Conservation (phyloP, 768 basidiomycete species). For the Tulasnella sp. region DNA sequence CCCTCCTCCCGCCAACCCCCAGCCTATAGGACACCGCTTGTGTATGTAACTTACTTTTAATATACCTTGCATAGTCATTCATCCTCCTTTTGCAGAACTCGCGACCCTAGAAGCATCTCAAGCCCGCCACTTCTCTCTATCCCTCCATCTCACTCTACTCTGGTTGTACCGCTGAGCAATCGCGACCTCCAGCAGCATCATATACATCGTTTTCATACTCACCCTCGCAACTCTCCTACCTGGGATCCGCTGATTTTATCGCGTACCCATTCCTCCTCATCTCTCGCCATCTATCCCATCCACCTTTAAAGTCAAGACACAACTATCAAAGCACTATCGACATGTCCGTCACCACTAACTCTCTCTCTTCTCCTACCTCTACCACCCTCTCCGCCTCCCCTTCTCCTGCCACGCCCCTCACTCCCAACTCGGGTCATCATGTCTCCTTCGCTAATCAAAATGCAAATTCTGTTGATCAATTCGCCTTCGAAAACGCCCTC, state of each 20-base stretch:
- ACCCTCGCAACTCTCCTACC: background rate
- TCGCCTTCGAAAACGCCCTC: conserved; percentile 11
- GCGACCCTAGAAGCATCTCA: conserved; percentile 71
- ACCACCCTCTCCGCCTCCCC: conserved; percentile 18
- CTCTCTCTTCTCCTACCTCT: conserved; percentile 15
- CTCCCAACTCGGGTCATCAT: conserved; percentile 13
- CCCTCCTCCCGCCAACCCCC: conserved; percentile 29
- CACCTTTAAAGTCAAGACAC: background rate
- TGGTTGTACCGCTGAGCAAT: conserved; percentile 40
- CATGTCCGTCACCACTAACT: conserved; percentile 17
- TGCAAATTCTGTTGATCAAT: conserved; percentile 9
- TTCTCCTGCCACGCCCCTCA: conserved; percentile 13
- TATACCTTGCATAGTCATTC: conserved; percentile 21
- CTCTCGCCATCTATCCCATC: background rate
- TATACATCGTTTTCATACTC: conserved; percentile 15
- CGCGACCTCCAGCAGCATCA: conserved; percentile 32
- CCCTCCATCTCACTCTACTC: conserved; percentile 23
- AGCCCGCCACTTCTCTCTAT: conserved; percentile 22
- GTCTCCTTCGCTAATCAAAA: conserved; percentile 14
- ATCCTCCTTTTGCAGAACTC: conserved; percentile 45
- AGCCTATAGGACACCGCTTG: conserved; percentile 24
- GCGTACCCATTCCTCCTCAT: conserved; percentile 14
- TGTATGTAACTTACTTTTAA: too few species aligned
- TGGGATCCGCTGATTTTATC: conserved; percentile 23
- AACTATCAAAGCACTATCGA: too few species aligned